A percentile compares a stretch with the other conserved stretches of the same genome.
Evolutionary conservation across 1,284 basidiomycete genomes (phyloP).

Genomic region (Sanghuangporus weigelae): DNA sequence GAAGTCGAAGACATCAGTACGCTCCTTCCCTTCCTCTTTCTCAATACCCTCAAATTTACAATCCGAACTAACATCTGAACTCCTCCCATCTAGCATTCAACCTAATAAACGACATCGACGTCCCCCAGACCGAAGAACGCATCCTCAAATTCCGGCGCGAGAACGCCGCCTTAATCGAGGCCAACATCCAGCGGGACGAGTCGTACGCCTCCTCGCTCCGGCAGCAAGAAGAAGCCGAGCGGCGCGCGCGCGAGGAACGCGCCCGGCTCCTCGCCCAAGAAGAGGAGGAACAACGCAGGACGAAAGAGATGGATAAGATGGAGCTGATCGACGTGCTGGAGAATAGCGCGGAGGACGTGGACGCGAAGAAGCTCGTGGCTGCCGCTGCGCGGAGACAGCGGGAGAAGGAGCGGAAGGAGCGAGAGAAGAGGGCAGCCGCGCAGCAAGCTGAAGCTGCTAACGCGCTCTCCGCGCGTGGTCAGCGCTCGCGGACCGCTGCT

Average conservation of each 20-base stretch:
- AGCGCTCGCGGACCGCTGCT: slow-evolving; percentile 31
- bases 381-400: slow-evolving; percentile 48
- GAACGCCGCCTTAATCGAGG: slow-evolving; percentile 76
- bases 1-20: slow-evolving; percentile 93
- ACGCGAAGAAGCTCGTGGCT: slow-evolving; percentile 60
- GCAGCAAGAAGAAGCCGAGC: slow-evolving; percentile 71
- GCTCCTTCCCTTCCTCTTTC: slow-evolving; percentile 25
- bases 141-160: slow-evolving; percentile 76
- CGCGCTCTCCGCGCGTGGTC: slow-evolving; percentile 42
- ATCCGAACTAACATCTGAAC: not conserved
- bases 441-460: slow-evolving; percentile 26
- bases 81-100: slow-evolving; percentile 72
- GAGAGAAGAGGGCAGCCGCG: slow-evolving; percentile 35
- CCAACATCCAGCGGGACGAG: slow-evolving; percentile 75
- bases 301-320: slow-evolving; percentile 24
- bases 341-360: slow-evolving; percentile 40
- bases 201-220: slow-evolving; percentile 62
- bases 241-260: slow-evolving; percentile 54
- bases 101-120: slow-evolving; percentile 87
- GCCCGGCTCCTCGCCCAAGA: not conserved
- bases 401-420: slow-evolving; percentile 10
- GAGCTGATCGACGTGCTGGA: slow-evolving; percentile 35
- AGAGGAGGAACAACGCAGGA: not conserved
- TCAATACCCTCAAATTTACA: too few species aligned
- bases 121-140: slow-evolving; percentile 80